Evolutionary conservation across 139 green algal species (phyloP), one percentile per base, ranked within the genome.

Genomic region (Chara braunii): DNA sequence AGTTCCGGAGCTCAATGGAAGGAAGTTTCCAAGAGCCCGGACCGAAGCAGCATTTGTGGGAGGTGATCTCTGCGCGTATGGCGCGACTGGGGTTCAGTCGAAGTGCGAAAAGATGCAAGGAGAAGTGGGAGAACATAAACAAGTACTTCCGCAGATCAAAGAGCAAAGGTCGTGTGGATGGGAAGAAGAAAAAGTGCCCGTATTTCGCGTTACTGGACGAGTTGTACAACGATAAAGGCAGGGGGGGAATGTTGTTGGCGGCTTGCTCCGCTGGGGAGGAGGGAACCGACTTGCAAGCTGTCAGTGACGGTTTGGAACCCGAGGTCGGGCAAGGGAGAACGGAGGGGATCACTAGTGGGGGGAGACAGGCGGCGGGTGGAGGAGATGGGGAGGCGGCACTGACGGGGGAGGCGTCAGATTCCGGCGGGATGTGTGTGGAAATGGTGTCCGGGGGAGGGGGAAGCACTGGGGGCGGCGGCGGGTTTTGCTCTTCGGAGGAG

Each of bases 111-210:
- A 14, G 40, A 18, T 48, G 40, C 40, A 14, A 18, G 18, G 40
- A 48, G 18, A 48, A 48, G 40, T 48, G 40, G 40, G 40, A 48
- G 40, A 48, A 48, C 40, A 48, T 48, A 14, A 48, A 14, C 40
- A 48, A 48, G 40, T 48, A 48, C 40, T 48, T 48, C 40, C 18
- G 40, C 18, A n/a, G n/a, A n/a, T n/a, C n/a, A n/a, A 48, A 48
- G 40, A 18, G 18, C 40, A 48, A 48, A 18, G 40, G 40, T 18
- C 40, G 40, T 18, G 40, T 18, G 40, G 40, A 48, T 18, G 40
- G 40, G 18, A 48, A 48, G 40, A 18, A 14, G 18, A 48, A 48
- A 18, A 18, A 14, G 40, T 48, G 40, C 40, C 40, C 40, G 40
- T 48, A 48, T 18, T 48, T n/a, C 40, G 40, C 40, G 40, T 18